These are phyloP conservation scores for Viridothelium virens DNA, from an alignment of 495 filamentous ascomycete genomes.

Conservation along the genomic window DNA sequence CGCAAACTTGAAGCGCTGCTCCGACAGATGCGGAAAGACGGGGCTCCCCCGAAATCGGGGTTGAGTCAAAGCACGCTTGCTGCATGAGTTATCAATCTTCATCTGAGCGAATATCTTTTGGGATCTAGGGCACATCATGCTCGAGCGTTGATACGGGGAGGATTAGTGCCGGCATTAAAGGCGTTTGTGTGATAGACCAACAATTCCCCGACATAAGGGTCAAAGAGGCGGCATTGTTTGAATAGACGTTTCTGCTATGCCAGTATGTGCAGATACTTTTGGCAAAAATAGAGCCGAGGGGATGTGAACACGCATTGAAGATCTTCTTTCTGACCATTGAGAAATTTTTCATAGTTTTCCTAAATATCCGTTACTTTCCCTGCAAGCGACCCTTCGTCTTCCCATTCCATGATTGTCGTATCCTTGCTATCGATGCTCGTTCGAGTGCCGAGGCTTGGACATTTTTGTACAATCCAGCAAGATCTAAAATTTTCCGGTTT, in stretches of 20 bases:
- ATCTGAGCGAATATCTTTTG: neutral
- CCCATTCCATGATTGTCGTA: too few species aligned
- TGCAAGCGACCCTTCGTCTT: too few species aligned
- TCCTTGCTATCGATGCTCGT: too few species aligned
- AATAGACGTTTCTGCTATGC: neutral
- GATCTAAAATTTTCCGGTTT: too few species aligned
- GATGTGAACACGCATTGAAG: too few species aligned
- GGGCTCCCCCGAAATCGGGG: conserved; percentile 45
- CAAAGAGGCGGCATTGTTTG: neutral
- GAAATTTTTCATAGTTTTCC: too few species aligned
- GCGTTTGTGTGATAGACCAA: neutral
- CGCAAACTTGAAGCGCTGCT: conserved; percentile 55
- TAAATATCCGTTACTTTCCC: too few species aligned
- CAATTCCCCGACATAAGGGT: too few species aligned
- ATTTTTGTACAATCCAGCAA: too few species aligned
- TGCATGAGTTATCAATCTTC: neutral
- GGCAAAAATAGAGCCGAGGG: too few species aligned
- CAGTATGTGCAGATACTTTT: neutral
- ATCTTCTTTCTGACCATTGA: too few species aligned
- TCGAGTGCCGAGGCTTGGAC: too few species aligned
- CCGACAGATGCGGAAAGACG: conserved; percentile 49
- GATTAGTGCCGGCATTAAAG: neutral
- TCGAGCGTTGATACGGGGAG: neutral
- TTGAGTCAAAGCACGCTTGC: conserved; percentile 42
- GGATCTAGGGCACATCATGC: neutral